Base-by-base conservation (phyloP, 2,329 filamentous ascomycete species). In the Diatrype stigma region DNA sequence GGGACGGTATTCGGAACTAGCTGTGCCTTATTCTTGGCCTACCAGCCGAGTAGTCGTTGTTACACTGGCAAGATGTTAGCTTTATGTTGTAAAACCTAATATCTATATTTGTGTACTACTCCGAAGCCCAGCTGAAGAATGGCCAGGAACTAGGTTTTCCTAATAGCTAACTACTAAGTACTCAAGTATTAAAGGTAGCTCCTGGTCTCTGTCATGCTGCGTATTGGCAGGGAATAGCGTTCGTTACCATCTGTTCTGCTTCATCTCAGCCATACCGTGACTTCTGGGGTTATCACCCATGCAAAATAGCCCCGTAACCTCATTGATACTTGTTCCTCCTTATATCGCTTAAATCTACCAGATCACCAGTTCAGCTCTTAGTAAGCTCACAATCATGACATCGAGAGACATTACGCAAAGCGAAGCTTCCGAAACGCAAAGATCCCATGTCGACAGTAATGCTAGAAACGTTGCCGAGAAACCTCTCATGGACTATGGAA, bases 401-500 rank as follows among this genome's bases (percentile, higher is more conserved):
- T 10, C 21, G 12, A 19, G 16, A 44, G 22, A 44, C 10, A 44
- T 23, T 3, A 11, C 5, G 21, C 21, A 44, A 2, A 26, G 40
- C 40, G 12, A 12, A 23, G 40, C 12, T 19, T 44, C 40, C 19
- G 40, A 44, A n/a, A 26, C 52, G 19, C 47, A 42, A 21, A 54
- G 52, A 37, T 47, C 50, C 44, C 34, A 52, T 10, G 38, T 28
- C 28, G 22, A 28, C 12, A 37, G 19, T 35, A 46, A 48, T 23
- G 22, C 10, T 3, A 19, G n/a, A 4, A n/a, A 21, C n/a, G 11
- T n/a, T 23, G 40, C 12, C 6, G 40, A 44, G 40, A 44, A 44
- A 12, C 22, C 22, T 16, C 22, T 12, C 22, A n/a, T 26, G 10
- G 49, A 51, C 7, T 16, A 32, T 21, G 32, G 40, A 19, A 45